A percentile compares a stretch with the other conserved stretches of the same genome.
These are phyloP conservation scores for Huntiella savannae DNA, from an alignment of 2,329 filamentous ascomycete species.

Conservation along the genomic window DNA sequence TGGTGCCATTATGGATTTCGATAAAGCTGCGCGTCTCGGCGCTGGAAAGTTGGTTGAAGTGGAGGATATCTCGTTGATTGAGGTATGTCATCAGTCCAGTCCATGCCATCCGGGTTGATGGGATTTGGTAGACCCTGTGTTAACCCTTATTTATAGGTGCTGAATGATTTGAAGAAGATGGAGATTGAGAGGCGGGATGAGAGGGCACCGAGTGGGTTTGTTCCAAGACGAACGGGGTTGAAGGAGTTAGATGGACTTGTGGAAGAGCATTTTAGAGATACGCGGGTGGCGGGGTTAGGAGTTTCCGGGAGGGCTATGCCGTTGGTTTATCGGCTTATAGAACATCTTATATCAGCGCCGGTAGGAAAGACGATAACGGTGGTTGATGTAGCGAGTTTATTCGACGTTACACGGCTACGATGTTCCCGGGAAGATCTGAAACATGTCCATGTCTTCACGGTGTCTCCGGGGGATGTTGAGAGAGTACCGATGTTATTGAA, in stretches of 20 bases:
- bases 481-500: background rate
- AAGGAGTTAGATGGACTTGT: constrained; percentile 28
- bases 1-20: constrained; percentile 30
- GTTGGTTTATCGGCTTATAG: constrained; percentile 36
- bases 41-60: constrained; percentile 33
- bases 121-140: constrained; percentile 2
- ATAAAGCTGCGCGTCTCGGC: constrained; percentile 18
- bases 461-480: constrained; percentile 15
- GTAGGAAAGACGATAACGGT: constrained; percentile 30
- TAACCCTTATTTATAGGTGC: constrained; percentile 12
- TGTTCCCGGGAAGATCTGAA: constrained; percentile 22
- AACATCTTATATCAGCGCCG: constrained; percentile 29
- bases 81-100: constrained; percentile 23
- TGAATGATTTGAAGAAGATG: too few relatives aligned
- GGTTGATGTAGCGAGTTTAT: constrained; percentile 35
- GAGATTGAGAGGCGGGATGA: background rate
- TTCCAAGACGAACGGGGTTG: constrained; percentile 22
- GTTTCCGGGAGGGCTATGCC: constrained; percentile 34
- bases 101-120: background rate
- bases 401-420: constrained; percentile 30
- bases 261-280: constrained; percentile 27
- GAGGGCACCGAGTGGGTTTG: constrained; percentile 7
- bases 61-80: constrained; percentile 37
- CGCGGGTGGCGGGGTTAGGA: constrained; percentile 27
- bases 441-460: constrained; percentile 32